Base-by-base conservation (phyloP, 352 stramenopile genomes). In the Pythium sp. region DNA sequence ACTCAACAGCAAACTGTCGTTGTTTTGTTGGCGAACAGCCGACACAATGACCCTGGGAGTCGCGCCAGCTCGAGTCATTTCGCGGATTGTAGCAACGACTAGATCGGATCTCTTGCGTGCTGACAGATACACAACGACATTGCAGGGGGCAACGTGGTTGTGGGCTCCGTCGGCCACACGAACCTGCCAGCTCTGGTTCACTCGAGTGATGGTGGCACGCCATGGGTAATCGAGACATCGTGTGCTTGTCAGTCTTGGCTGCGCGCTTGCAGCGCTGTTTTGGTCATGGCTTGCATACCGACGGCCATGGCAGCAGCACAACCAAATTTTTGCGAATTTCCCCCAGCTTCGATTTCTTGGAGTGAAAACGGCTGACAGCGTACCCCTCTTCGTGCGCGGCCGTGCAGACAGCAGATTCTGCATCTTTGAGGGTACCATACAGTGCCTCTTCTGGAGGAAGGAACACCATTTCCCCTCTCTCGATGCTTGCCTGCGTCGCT, bases 311-410 rank as follows among this genome's bases (percentile, higher is more conserved):
- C 46, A 53, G 46, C 46, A 53, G 46, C 34, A 53, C 46, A 53
- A 18, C 46, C 46, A 53, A 22, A 53, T 4, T 53, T 53, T 53
- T n/a, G 46, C 46, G 46, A 26, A 53, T 53, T 53, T 32, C 46
- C 46, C 46, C 46, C 46, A 53, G 46, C 46, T 53, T 53, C 46
- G 46, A 53, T 53, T 53, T 53, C 46, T 53, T 53, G 20, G 46
- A 53, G 46, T 18, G 46, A 53, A 53, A 53, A 53, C 46, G 46
- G 46, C 46, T 53, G 46, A 53, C 46, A 53, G 46, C 46, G 46
- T 24, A 53, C 46, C 46, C 46, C 46, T 53, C 46, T 53, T 32
- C 28, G 1, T 32, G 28, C 28, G 28, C 28, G 28, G 28, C 46
- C 46, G 46, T 53, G 46, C 3, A 3, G 46, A 53, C 46, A 53